Evolutionary conservation across 768 basidiomycete genomes (phyloP), one percentile per base, ranked within the genome.

Genomic region (Mycena galericulata): DNA sequence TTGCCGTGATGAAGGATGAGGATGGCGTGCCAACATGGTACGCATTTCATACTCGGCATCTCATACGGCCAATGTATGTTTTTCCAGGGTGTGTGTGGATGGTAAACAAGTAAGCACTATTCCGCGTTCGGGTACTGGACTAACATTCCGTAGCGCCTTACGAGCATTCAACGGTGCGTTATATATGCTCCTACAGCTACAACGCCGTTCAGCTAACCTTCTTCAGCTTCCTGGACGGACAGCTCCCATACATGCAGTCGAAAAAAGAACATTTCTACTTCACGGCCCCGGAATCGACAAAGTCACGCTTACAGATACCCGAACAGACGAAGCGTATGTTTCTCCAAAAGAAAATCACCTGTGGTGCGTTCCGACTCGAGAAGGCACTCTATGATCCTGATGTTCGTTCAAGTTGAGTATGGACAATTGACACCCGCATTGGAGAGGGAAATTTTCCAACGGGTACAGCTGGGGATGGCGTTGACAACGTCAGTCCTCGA

Each of bases 371-470:
- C 12, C 20, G 9, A 41, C 36, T 58, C 45, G 36, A 47, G 14
- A n/a, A 29, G 54, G 11, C 45, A 26, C n/a, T 57, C 4, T n/a
- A 8, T 18, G 5, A 22, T 26, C 34, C 55, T 30, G 36, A 29
- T 27, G 29, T 20, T 26, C 32, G 1, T 10, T 14, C 24, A 60
- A 94, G 93, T 93, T 53, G 92, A 94, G 77, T 95, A 95, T 71
- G 77, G 81, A 38, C 76, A 81, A 30, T 79, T 95, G 1, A 76
- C 83, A 2, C 82, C 86, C 15, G 81, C 83, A 7, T 80, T 83
- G 5, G 93, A 95, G 76, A 87, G 93, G 54, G 94, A 95, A 59
- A 90, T 95, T 24, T 94, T 93, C 74, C 91, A 93, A 72, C 84
- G 94, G 29, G 94, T 96, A 18, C 94, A 96, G 72, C 77, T 95